These are phyloP conservation scores for Candida sanyaensis DNA, from an alignment of 1,139 yeast species.

Conservation along the genomic window DNA sequence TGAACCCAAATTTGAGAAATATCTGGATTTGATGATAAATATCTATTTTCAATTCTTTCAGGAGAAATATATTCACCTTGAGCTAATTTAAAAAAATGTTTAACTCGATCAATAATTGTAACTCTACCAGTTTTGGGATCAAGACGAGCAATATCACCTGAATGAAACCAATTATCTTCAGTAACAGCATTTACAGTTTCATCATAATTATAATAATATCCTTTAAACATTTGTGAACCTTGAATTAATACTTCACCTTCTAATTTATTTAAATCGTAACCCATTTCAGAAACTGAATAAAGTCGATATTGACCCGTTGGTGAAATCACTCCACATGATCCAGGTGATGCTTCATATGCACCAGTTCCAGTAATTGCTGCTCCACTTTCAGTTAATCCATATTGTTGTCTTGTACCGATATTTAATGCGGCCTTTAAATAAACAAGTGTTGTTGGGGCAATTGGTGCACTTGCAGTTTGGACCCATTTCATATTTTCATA, in stretches of 20 bases:
- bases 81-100: constrained; percentile 42
- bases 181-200: constrained; percentile 23
- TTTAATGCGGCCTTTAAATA: constrained; percentile 35
- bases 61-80: constrained; percentile 43
- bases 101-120: constrained; percentile 37
- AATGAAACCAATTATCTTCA: constrained; percentile 36
- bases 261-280: constrained; percentile 23
- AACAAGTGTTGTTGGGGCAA: constrained; percentile 30
- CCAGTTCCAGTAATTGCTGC: constrained; percentile 33
- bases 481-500: constrained; percentile 26
- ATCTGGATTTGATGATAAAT: constrained; percentile 28
- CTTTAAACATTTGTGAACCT: constrained; percentile 33
- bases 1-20: constrained; percentile 36
- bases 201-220: constrained; percentile 28
- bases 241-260: constrained; percentile 34
- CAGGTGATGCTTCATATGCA: constrained; percentile 33
- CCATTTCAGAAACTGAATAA: constrained; percentile 29
- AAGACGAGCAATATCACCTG: constrained; percentile 40
- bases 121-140: constrained; percentile 27
- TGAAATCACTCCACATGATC: constrained; percentile 35
- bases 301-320: constrained; percentile 29
- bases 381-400: constrained; percentile 40
- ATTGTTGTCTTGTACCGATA: constrained; percentile 36
- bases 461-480: constrained; percentile 40
- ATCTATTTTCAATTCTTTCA: constrained; percentile 35